Percentiles rank a stretch among this genome's conserved stretches.
Conservation (phyloP, 176 grass and related monocot genomes). For the Panicum miliaceum region DNA sequence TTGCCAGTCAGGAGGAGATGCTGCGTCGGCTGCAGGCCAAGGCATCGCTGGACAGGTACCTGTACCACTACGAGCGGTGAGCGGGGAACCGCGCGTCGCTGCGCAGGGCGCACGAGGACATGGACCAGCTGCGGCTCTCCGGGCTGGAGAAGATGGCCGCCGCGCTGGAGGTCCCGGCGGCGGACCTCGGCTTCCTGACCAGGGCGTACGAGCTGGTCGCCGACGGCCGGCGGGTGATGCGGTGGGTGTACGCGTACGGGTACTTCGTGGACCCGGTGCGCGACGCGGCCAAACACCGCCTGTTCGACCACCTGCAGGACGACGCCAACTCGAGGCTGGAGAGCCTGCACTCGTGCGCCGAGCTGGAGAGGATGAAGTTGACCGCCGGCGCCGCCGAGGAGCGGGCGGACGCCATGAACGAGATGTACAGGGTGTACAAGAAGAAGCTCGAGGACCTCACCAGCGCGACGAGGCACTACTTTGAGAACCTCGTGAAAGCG, state of each 20-base stretch:
- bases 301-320: slow-evolving; percentile 17
- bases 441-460: background rate
- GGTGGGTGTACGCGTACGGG: slow-evolving; percentile 34
- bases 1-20: background rate
- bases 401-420: background rate
- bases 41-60: slow-evolving; percentile 42
- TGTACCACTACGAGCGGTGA: slow-evolving; percentile 51
- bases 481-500: background rate
- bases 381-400: accelerated
- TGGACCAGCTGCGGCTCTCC: background rate
- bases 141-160: too few relatives aligned
- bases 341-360: background rate
- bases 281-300: background rate
- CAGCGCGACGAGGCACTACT: background rate
- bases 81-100: background rate
- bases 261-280: slow-evolving; percentile 20
- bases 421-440: background rate
- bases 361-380: background rate
- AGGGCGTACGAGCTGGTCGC: too few relatives aligned
- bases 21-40: slow-evolving; percentile 22
- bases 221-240: background rate
- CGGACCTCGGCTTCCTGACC: too few relatives aligned
- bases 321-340: slow-evolving; percentile 18
- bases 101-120: background rate
- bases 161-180: too few relatives aligned